A percentile compares a stretch with the other conserved stretches of the same genome.
phyloP scores from a whole-genome alignment of 306 rosid genomes.

The Cucurbita ficifolia region DNA sequence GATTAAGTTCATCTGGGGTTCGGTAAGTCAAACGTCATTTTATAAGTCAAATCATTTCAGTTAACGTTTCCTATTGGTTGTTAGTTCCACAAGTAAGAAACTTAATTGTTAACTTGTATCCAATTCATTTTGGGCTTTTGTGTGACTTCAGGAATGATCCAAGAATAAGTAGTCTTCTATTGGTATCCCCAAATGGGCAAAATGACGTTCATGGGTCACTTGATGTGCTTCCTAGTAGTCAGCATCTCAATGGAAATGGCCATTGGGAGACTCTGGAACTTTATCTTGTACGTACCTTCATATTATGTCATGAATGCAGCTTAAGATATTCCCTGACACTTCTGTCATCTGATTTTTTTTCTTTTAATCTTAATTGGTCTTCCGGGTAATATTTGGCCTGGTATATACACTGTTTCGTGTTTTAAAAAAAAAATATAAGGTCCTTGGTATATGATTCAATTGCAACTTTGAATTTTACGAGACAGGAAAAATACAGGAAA shows the following conservation, averaged over 20 bases:
- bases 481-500: neutral
- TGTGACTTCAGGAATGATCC: slow-evolving; percentile 27
- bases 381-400: neutral
- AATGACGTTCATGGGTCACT: slow-evolving; percentile 48
- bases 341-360: neutral
- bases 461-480: neutral
- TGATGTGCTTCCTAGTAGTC: slow-evolving; percentile 24
- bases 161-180: slow-evolving; percentile 40
- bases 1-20: slow-evolving; percentile 36
- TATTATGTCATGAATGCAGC: neutral
- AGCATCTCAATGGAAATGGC: slow-evolving; percentile 33
- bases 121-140: too few species aligned
- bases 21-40: slow-evolving; percentile 31
- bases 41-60: slow-evolving; percentile 3
- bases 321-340: neutral
- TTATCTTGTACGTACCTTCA: slow-evolving; percentile 58
- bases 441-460: neutral
- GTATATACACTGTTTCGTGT: neutral
- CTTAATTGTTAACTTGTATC: neutral
- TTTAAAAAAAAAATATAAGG: too few species aligned
- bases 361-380: neutral
- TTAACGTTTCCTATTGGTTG: neutral
- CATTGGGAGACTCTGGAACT: slow-evolving; percentile 68
- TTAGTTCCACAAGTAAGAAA: neutral
- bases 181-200: slow-evolving; percentile 49